Evolutionary conservation across 1,284 basidiomycete species (phyloP), one percentile per base, ranked within the genome.

Genomic region (Lentinula novae-zelandiae): DNA sequence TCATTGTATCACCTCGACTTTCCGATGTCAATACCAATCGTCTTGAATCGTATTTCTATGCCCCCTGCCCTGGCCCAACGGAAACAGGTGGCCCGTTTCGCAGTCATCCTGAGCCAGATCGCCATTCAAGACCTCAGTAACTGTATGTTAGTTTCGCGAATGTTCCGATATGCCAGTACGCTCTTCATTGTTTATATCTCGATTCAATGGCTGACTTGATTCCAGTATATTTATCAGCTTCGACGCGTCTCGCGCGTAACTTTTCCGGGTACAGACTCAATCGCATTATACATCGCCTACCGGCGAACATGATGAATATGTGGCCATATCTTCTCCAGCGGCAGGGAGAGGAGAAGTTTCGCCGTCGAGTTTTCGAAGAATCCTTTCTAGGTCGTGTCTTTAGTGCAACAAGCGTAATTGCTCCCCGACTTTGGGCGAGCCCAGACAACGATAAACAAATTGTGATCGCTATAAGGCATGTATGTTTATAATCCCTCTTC

Each of bases 241-340:
- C 68, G 10, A 70, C 76, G 57, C 76, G 80, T 39, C 75, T 90
- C 10, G 64, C 60, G 8, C 73, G 70, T 17, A 62, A 74, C 15
- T 88, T 81, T 64, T 54, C 73, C 22, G 87, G 87, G 4, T 66
- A 65, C 34, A 78, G 87, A 53, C 70, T 86, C 46, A 69, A 75
- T 15, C 53, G 65, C 1, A 57, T 84, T 10, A 62, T 80, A 44
- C 58, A 71, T 49, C 67, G 68, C 17, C 72, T 82, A 66, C 71
- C 82, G 7, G 70, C 62, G 20, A 76, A 75, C 12, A 82, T 78
- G 72, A 82, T 78, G 1, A 84, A 90, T 65, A 75, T 87, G 67
- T 90, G 89, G 89, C 86, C 87, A 2, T 89, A 89, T 68, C 76
- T 89, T 38, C 72, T 70, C 22, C 66, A 74, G 17, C 80, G 89